These are phyloP conservation scores for Wickerhamomyces chambardii DNA, from an alignment of 805 yeast genomes.

Conservation along the genomic window DNA sequence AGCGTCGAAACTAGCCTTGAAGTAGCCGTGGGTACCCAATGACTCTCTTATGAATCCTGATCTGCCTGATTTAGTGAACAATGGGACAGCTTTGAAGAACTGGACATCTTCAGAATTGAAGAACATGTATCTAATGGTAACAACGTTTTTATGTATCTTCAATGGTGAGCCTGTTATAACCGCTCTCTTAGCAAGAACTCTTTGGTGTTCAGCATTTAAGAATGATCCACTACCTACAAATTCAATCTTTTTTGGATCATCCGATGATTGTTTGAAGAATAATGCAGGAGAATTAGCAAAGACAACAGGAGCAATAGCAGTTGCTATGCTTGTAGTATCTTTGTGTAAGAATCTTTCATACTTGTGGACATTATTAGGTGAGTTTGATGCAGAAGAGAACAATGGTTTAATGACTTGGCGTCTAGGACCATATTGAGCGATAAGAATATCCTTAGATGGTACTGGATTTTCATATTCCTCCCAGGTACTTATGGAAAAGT, in stretches of 20 bases:
- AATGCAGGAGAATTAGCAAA: conserved; percentile 81
- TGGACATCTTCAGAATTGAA: conserved; percentile 84
- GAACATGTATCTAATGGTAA: conserved; percentile 95
- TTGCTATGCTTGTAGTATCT: conserved; percentile 67
- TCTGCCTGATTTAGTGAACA: conserved; percentile 89
- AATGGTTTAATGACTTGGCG: conserved; percentile 76
- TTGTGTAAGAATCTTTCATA: conserved; percentile 77
- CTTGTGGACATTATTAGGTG: conserved; percentile 80
- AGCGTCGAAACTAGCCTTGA: conserved; percentile 92
- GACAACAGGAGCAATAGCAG: conserved; percentile 80
- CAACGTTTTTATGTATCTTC: conserved; percentile 87
- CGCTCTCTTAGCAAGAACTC: conserved; percentile 82
- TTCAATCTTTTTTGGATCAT: conserved; percentile 39
- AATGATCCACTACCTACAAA: conserved; percentile 88
- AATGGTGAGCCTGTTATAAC: conserved; percentile 91
- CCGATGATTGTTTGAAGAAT: conserved; percentile 55
- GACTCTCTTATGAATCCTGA: conserved; percentile 92
- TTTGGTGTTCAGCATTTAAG: conserved; percentile 74
- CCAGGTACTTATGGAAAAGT: conserved; percentile 79
- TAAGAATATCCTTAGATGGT: conserved; percentile 69
- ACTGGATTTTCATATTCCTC: conserved; percentile 84
- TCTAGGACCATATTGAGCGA: conserved; percentile 92
- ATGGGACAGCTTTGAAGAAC: conserved; percentile 85
- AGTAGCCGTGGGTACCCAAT: conserved; percentile 97
- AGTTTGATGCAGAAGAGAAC: conserved; percentile 70